Evolutionary conservation across 2,329 filamentous ascomycete genomes (phyloP).

Genomic region (Xylaria sp.): DNA sequence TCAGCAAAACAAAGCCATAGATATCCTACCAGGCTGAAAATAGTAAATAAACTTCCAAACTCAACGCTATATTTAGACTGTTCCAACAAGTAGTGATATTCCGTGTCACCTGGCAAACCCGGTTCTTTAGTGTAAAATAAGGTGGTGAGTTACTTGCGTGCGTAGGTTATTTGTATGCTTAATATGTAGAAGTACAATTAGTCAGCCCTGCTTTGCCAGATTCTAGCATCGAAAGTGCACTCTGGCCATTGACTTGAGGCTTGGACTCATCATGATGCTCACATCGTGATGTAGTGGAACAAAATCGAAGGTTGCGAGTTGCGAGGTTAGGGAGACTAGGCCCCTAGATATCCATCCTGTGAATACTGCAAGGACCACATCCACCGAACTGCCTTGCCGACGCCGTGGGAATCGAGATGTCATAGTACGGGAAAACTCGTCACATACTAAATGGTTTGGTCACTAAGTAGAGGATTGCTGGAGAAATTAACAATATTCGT

Average conservation of each 20-base stretch:
- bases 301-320: neutral
- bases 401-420: neutral
- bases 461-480: neutral
- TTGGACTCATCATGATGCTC: neutral
- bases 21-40: neutral
- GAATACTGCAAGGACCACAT: neutral
- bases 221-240: neutral
- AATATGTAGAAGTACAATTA: neutral
- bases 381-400: neutral
- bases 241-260: neutral
- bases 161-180: slow-evolving; percentile 2
- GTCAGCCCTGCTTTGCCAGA: neutral
- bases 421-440: neutral
- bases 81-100: neutral
- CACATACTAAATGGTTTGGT: neutral
- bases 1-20: neutral
- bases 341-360: neutral
- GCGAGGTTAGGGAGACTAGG: no score
- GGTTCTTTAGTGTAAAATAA: neutral
- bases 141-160: neutral
- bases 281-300: neutral
- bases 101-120: neutral
- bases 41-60: neutral
- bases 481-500: neutral
- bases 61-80: neutral